phyloP scores from a whole-genome alignment of 73 alveolate genomes.

The Paramecium tetraurelia region DNA sequence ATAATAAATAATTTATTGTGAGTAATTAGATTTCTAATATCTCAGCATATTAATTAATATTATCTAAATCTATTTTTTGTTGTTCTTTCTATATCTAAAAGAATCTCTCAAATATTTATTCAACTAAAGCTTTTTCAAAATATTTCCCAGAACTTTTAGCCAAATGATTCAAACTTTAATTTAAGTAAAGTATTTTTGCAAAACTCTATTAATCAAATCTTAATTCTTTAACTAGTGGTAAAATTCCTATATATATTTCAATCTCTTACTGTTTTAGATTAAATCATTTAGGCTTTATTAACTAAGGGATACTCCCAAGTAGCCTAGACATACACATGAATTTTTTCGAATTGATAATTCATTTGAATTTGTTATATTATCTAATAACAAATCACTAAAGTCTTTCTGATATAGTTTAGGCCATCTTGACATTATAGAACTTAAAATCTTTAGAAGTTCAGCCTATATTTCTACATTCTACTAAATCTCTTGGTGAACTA shows the following conservation, averaged over 20 bases:
- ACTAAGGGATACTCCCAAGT: not conserved
- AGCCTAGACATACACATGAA: slow-evolving; percentile 6
- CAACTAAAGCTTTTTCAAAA: not conserved
- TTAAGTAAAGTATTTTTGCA: not conserved
- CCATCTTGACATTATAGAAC: slow-evolving; percentile 22
- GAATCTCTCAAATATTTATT: not conserved
- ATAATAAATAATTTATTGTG: not conserved
- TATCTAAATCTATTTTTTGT: not conserved
- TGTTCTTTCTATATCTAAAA: not conserved
- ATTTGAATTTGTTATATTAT: not conserved
- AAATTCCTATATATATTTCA: not conserved
- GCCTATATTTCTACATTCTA: not conserved
- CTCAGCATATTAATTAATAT: not conserved
- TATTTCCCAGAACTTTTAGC: not conserved
- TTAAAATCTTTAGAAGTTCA: not conserved
- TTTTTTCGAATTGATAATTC: slow-evolving; percentile 23
- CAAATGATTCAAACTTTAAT: not conserved
- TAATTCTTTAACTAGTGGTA: not conserved
- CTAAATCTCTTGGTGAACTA: slow-evolving; percentile 6
- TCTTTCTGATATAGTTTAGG: not conserved
- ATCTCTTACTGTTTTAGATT: not conserved
- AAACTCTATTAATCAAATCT: not conserved
- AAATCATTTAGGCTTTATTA: not conserved
- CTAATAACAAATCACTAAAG: not conserved
- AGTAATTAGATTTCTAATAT: not conserved